phyloP scores from a whole-genome alignment of 2,329 filamentous ascomycete genomes.

The Colletotrichum magnum region DNA sequence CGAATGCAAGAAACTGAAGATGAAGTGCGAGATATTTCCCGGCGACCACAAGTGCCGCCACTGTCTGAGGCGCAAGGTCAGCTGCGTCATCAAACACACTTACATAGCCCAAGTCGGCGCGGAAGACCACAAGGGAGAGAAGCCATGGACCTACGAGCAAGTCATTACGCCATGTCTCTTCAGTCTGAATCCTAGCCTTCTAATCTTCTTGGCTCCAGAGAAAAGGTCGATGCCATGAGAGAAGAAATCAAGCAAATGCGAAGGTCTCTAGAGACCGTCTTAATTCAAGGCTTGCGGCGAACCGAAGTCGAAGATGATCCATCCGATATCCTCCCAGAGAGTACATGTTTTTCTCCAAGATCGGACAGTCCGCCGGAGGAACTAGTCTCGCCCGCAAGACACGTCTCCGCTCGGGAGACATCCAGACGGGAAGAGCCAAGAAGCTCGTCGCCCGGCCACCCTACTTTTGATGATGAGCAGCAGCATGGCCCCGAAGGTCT shows the following conservation, averaged over 20 bases:
- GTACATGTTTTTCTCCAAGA: too few relatives aligned
- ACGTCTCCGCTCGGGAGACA: neutral
- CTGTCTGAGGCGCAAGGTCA: conserved; percentile 19
- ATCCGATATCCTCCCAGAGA: too few relatives aligned
- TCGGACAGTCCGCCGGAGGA: too few relatives aligned
- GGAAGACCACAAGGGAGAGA: neutral
- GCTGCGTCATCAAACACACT: conserved; percentile 6
- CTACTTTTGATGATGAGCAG: conserved; percentile 43
- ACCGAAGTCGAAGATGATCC: too few relatives aligned
- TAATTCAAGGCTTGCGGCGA: neutral
- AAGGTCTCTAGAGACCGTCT: neutral
- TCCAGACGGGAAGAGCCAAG: neutral
- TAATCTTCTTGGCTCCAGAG: neutral
- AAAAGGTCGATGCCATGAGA: conserved; percentile 1
- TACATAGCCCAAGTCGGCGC: conserved; percentile 12
- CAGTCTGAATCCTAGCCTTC: too few relatives aligned
- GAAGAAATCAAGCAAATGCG: conserved; percentile 5
- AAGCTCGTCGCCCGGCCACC: neutral
- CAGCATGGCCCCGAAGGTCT: conserved; percentile 41
- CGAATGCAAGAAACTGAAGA: conserved; percentile 34
- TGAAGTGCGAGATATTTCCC: conserved; percentile 22
- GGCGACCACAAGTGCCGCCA: conserved; percentile 19
- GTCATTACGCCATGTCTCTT: neutral
- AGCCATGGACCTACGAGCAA: neutral
- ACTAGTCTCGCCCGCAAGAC: neutral